phyloP scores from a whole-genome alignment of 1,284 basidiomycete genomes.

The Mycena sp. region DNA sequence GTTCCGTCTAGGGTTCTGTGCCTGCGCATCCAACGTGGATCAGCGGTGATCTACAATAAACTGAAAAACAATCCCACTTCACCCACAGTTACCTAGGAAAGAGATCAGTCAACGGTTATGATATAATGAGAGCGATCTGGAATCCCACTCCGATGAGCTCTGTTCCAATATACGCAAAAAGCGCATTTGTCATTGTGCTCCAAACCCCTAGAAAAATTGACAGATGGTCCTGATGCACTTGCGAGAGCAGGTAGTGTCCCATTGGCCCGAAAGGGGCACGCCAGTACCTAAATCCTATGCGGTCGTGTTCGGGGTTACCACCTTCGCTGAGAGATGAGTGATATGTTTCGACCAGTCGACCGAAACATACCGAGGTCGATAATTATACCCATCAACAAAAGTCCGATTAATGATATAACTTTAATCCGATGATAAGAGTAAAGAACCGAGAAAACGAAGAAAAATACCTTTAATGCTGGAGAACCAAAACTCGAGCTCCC shows the following conservation, averaged over 20 bases:
- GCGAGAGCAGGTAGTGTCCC: conserved; percentile 53
- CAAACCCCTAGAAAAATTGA: conserved; percentile 71
- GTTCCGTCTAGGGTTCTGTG: conserved; percentile 55
- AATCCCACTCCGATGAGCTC: conserved; percentile 55
- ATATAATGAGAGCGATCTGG: background rate
- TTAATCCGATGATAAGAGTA: background rate
- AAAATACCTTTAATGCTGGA: conserved; percentile 57
- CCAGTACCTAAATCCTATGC: conserved; percentile 76
- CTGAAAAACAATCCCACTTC: conserved; percentile 40
- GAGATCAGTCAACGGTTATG: background rate
- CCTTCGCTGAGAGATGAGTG: conserved; percentile 46
- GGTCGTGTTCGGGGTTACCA: conserved; percentile 70
- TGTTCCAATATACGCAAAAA: conserved; percentile 59
- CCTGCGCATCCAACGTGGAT: conserved; percentile 36
- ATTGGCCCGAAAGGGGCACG: conserved; percentile 55
- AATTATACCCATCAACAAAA: conserved; percentile 68
- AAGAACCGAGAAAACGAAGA: background rate
- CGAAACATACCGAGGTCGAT: conserved; percentile 54
- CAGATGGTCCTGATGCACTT: conserved; percentile 56
- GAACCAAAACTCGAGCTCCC: conserved; percentile 71
- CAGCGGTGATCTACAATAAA: background rate
- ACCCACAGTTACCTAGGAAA: conserved; percentile 53
- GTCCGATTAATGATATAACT: conserved; percentile 66
- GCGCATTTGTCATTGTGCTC: conserved; percentile 59
- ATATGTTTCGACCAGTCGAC: background rate